A percentile compares a stretch with the other conserved stretches of the same genome.
Evolutionary conservation across 768 basidiomycete species (phyloP).

Genomic region (Tricholoma furcatifolium): DNA sequence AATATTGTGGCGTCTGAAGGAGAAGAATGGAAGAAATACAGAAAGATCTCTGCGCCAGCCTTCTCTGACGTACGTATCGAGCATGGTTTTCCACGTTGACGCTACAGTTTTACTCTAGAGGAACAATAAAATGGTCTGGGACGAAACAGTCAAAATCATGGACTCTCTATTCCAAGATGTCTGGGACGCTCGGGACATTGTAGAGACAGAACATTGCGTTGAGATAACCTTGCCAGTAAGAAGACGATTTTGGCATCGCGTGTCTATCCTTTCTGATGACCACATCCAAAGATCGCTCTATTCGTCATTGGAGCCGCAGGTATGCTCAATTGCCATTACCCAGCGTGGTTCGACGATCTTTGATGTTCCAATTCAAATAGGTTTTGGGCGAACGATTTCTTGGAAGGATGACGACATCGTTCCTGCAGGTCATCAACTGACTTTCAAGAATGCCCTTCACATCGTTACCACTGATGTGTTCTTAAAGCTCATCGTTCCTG

Average conservation of each 20-base stretch:
- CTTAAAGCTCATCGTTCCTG: constrained; percentile 37
- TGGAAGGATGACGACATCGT: constrained; percentile 41
- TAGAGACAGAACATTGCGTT: constrained; percentile 44
- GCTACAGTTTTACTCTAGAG: constrained; percentile 24
- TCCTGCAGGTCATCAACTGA: constrained; percentile 43
- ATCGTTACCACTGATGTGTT: constrained; percentile 36
- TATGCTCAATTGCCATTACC: constrained; percentile 13
- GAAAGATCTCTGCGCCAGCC: constrained; percentile 62
- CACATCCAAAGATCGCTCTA: constrained; percentile 43
- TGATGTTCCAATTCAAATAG: constrained; percentile 19
- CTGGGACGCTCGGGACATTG: constrained; percentile 41
- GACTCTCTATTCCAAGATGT: constrained; percentile 43
- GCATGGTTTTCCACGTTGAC: neutral
- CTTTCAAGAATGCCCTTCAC: constrained; percentile 50
- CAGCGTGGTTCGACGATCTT: neutral
- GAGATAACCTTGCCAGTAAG: constrained; percentile 55
- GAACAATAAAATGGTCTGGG: constrained; percentile 50
- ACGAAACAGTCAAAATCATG: constrained; percentile 42
- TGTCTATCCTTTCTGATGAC: constrained; percentile 8
- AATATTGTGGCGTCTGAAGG: constrained; percentile 69
- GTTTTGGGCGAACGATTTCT: constrained; percentile 50
- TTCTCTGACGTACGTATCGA: constrained; percentile 52
- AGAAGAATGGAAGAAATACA: constrained; percentile 63
- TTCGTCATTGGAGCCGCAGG: constrained; percentile 57
- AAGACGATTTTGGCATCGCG: neutral